Base-by-base conservation (phyloP, 1,139 yeast species). In the Scheffersomyces insectosa region DNA sequence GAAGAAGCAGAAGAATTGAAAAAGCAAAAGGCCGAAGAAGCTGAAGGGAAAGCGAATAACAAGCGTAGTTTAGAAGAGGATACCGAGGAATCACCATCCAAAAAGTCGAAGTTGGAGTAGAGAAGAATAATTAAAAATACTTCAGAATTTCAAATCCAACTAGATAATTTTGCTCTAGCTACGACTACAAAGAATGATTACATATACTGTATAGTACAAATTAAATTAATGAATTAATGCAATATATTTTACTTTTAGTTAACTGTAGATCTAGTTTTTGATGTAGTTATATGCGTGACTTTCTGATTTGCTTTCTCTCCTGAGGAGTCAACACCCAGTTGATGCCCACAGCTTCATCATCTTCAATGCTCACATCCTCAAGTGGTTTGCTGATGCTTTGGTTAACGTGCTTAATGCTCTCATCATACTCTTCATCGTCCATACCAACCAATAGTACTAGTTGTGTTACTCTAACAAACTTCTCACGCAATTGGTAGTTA, bases 321-420 rank as follows among this genome's bases (percentile, higher is more conserved):
- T 77, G 80, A 5, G 90, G 89, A 12, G 88, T 83, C 51, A 90
- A 68, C 0, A 85, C 84, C 97, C 97, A 90, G 46, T 83, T 82
- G 41, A 86, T 80, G 7, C 82, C 83, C 31, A 56, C 42, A n/a
- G 48, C 54, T 11, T 56, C 57, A 14, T 47, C 49, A 3, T 57
- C 63, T 25, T 16, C 73, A 79, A 8, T 63, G 77, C 39, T 75
- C 77, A 11, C 46, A 50, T 14, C 41, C 46, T 11, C 43, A 42
- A 11, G 23, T 38, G 28, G 34, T 25, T 40, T 39, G 12, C 32
- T 35, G n/a, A 38, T 42, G 10, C 51, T 47, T 37, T 54, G 52
- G 38, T 54, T 53, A 11, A 38, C 49, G 42, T 55, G 62, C 34
- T 59, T 59, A 29, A 59, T 54, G 44, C 72, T 68, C 50, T 72